These are phyloP conservation scores for Exophiala dermatitidis DNA, from an alignment of 2,329 filamentous ascomycete genomes.

Conservation along the genomic window DNA sequence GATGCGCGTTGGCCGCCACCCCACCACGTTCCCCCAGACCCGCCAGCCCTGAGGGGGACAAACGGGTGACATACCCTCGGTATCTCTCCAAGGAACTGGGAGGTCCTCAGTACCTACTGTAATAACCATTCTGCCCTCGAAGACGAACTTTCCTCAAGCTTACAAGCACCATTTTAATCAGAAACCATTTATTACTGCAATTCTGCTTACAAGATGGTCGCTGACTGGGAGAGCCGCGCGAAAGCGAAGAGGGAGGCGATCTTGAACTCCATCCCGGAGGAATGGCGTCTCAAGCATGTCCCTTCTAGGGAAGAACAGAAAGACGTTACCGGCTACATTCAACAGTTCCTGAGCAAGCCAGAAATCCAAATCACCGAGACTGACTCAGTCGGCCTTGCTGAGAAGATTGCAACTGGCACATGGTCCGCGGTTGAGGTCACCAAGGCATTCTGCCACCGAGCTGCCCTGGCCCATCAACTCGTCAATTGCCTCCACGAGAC, in stretches of 20 bases:
- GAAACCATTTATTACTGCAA: slow-evolving; percentile 31
- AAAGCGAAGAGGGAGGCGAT: slow-evolving; percentile 50
- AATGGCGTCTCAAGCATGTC: slow-evolving; percentile 48
- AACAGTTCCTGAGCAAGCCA: slow-evolving; percentile 46
- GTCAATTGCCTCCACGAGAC: slow-evolving; percentile 49
- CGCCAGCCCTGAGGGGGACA: not conserved
- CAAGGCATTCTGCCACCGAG: slow-evolving; percentile 51
- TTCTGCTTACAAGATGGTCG: slow-evolving; percentile 14
- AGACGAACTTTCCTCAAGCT: not conserved
- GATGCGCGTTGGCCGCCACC: slow-evolving; percentile 9
- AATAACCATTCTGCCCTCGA: not conserved
- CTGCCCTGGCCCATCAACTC: slow-evolving; percentile 53
- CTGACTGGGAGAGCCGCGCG: slow-evolving; percentile 45
- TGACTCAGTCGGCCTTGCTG: slow-evolving; percentile 50
- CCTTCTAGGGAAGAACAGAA: slow-evolving; percentile 47
- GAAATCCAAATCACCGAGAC: slow-evolving; percentile 58
- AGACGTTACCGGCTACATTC: slow-evolving; percentile 54
- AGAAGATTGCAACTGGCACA: slow-evolving; percentile 46
- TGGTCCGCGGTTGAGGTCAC: slow-evolving; percentile 53
- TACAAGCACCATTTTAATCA: not conserved
- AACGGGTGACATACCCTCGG: not conserved
- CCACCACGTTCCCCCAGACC: not conserved
- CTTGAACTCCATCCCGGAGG: slow-evolving; percentile 47
- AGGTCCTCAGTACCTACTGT: too few relatives aligned
- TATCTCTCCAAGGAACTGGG: not conserved